Base-by-base conservation (phyloP, 176 grass and related monocot genomes). In the Carex kokanica region DNA sequence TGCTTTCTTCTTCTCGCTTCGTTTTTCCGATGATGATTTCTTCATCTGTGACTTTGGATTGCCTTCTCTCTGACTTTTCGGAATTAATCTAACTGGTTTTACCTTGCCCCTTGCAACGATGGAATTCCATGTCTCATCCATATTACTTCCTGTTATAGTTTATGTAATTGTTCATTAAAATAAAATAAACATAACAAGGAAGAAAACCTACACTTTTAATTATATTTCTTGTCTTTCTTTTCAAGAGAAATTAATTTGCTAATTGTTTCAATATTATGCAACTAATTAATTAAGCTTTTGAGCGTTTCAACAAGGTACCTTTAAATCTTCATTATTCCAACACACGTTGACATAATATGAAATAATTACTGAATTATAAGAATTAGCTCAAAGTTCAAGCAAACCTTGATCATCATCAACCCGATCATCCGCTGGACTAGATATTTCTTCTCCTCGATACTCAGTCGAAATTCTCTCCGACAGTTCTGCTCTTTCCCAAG, bases 111-210 rank as follows among this genome's bases (percentile, higher is more conserved):
- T 21, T 23, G 75, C 80, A 24, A 63, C 2, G 52, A 88, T 88
- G 11, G 74, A 34, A 2, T 38, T 68, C 86, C 86, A 87, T 9
- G 79, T 83, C 4, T 69, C 53, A 18, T 87, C 64, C 55, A 87
- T 54, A 2, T 77, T 32, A 31, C 40, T 82, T 68, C 23, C 80
- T 82, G 80, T 27, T 43, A 62, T 81, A 25, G 27, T 63, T 49
- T 45, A 58, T 64, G 78, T 43, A 25, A 24, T 64, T 34, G 18
- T 23, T n/a, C 31, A 43, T 38, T 41, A 81, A 6, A 62, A 24
- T 34, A 40, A n/a, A 9, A 25, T 34, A 40, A 10, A 9, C 23
- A 80, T 4, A 13, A 21, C 18, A 7, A 80, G 18, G 27, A 60
- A 61, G 18, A 41, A 80, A 80, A 0, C 16, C n/a, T 23, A 13